Percentiles rank a stretch among this genome's conserved stretches.
Conservation (phyloP, 169 alveolate species). For the Babesia gibsoni region DNA sequence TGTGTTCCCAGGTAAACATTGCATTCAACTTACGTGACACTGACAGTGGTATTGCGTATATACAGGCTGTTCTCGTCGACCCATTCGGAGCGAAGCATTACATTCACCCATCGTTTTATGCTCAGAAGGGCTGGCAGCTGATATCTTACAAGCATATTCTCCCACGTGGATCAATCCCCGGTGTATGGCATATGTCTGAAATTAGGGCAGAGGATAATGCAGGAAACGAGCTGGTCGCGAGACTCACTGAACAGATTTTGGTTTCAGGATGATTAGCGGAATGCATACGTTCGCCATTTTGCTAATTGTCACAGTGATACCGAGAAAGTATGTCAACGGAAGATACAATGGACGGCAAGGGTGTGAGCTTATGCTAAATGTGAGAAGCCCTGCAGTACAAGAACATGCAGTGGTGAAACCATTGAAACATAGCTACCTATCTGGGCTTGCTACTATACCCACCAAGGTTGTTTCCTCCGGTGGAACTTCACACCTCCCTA, state of each 20-base stretch:
- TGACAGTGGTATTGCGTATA: constrained; percentile 67
- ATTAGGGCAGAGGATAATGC: constrained; percentile 52
- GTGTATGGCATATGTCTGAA: constrained; percentile 67
- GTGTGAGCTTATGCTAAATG: too few relatives aligned
- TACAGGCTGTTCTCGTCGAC: constrained; percentile 22
- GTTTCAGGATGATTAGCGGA: background rate
- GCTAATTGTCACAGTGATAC: too few relatives aligned
- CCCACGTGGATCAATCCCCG: constrained; percentile 76
- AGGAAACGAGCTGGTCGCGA: constrained; percentile 47
- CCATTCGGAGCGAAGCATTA: constrained; percentile 53
- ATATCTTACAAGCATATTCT: constrained; percentile 48
- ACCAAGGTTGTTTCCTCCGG: background rate
- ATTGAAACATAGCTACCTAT: background rate
- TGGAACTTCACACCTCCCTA: background rate
- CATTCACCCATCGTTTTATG: constrained; percentile 36
- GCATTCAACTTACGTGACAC: constrained; percentile 59
- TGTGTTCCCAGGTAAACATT: constrained; percentile 25
- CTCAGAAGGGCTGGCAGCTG: constrained; percentile 27
- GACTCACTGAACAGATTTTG: constrained; percentile 38
- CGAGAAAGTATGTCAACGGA: background rate
- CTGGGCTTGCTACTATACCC: constrained; percentile 1
- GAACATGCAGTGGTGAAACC: too few relatives aligned
- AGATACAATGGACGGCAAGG: background rate
- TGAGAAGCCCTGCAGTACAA: too few relatives aligned
- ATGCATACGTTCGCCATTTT: background rate